Base-by-base conservation (phyloP, 805 yeast species). In the Candida ovalis region DNA sequence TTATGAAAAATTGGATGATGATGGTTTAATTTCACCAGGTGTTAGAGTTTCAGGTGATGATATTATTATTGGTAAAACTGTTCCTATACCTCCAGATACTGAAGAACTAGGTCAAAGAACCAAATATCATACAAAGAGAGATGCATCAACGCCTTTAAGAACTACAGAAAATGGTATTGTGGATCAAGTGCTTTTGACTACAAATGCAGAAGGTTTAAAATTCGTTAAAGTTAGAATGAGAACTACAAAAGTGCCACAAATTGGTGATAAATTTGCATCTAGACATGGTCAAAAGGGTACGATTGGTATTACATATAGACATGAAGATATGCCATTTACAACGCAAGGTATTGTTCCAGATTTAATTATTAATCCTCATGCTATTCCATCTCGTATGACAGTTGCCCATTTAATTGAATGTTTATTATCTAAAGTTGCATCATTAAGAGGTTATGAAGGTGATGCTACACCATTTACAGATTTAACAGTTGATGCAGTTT, bases 251-350 rank as follows among this genome's bases (percentile, higher is more conserved):
- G 79, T 92, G 42, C 99, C 99, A 12, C 99, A 94, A 72, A 92
- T 94, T 71, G 99, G 99, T 71, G 99, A 94, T 72, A 94, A 94
- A 72, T 94, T 94, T 72, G 98, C 99, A 6, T 92, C 98, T 38
- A 88, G 99, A 74, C 99, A 94, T 78, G 99, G 99, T 68, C 99
- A 94, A 73, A 94, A 94, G 75, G 99, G 99, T 85, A 94, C 99
- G 19, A 91, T 94, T 70, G 99, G 99, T 84, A 94, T 94, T 54
- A 94, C 99, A 0, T 94, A 92, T 67, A 82, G 97, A 68, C 94
- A 92, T 68, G 99, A 94, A 70, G 99, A 94, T 68, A 92, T 94
- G 98, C 99, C 99, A 25, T 94, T 94, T 68, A 84, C 96, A 8
- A 77, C 88, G 2, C 95, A 92, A 68, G 99, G 99, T 69, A 71